These are phyloP conservation scores for Rhodocollybia butyracea DNA, from an alignment of 768 basidiomycete species.

Conservation along the genomic window DNA sequence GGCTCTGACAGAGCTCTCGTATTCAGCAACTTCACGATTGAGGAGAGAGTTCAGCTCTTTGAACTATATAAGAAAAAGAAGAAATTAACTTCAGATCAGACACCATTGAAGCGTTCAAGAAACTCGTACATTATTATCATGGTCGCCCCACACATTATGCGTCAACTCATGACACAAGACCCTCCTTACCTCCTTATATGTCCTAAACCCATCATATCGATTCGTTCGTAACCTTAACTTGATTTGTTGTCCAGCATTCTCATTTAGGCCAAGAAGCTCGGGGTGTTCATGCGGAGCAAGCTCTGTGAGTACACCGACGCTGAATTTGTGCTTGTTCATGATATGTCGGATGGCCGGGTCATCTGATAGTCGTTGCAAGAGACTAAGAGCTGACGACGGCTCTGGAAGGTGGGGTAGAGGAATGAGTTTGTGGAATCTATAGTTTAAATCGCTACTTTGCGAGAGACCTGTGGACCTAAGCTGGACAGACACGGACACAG, in stretches of 20 bases:
- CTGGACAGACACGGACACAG: slow-evolving; percentile 24
- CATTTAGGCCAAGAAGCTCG: slow-evolving; percentile 65
- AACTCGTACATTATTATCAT: slow-evolving; percentile 66
- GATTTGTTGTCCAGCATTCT: slow-evolving; percentile 57
- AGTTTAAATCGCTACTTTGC: slow-evolving; percentile 34
- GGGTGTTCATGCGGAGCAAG: slow-evolving; percentile 78
- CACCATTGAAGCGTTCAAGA: too few relatives aligned
- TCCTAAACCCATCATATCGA: slow-evolving; percentile 67
- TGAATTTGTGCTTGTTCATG: slow-evolving; percentile 67
- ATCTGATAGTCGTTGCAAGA: slow-evolving; percentile 58
- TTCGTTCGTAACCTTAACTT: slow-evolving; percentile 70
- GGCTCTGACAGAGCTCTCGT: slow-evolving; percentile 47
- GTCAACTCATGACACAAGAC: slow-evolving; percentile 77
- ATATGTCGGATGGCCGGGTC: slow-evolving; percentile 70
- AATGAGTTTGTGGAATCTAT: slow-evolving; percentile 62
- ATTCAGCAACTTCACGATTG: slow-evolving; percentile 69
- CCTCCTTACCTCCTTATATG: slow-evolving; percentile 59
- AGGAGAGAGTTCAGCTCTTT: slow-evolving; percentile 73
- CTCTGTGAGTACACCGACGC: slow-evolving; percentile 70
- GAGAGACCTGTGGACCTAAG: slow-evolving; percentile 50
- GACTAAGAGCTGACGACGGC: slow-evolving; percentile 49
- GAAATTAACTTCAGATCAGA: not conserved
- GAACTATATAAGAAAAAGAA: slow-evolving; percentile 43
- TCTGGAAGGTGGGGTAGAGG: slow-evolving; percentile 65
- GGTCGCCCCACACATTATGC: slow-evolving; percentile 72